Percentiles rank a stretch among this genome's conserved stretches.
phyloP scores from a whole-genome alignment of 257 asterid genomes.

The Dorcoceras hygrometricum region DNA sequence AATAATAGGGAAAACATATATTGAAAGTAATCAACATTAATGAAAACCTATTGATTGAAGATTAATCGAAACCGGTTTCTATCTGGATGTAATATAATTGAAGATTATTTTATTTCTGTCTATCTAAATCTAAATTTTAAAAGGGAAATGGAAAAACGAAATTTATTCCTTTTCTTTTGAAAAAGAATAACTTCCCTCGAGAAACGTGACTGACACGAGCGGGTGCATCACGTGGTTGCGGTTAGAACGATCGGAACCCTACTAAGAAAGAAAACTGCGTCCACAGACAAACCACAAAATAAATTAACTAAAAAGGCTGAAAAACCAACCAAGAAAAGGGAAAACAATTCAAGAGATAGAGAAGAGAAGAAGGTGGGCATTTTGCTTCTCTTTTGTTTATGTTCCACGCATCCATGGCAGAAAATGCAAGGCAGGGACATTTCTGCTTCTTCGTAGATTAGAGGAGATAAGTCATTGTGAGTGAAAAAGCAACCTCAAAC shows the following conservation, averaged over 20 bases:
- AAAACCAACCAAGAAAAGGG: background rate
- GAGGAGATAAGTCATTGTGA: background rate
- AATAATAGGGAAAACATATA: no score
- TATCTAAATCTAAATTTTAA: no score
- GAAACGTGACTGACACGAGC: background rate
- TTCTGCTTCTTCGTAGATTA: conserved; percentile 17
- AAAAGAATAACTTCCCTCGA: no score
- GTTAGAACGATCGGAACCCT: background rate
- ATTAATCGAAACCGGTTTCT: no score
- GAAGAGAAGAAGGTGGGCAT: conserved; percentile 25
- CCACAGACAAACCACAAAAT: conserved; percentile 33
- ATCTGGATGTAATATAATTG: no score
- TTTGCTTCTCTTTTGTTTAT: conserved; percentile 48
- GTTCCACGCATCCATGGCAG: conserved; percentile 69
- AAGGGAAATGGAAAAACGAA: no score
- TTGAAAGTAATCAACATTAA: no score
- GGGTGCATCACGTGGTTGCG: background rate
- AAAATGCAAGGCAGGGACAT: conserved; percentile 33
- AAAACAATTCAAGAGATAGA: background rate
- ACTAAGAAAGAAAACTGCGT: conserved; percentile 28
- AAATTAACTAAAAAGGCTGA: conserved; percentile 22
- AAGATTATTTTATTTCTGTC: no score
- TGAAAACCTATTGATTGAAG: no score
- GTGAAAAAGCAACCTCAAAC: background rate
- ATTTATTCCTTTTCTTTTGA: no score